Evolutionary conservation across 148 eudicot species (phyloP).

Genomic region (Drosera capensis): DNA sequence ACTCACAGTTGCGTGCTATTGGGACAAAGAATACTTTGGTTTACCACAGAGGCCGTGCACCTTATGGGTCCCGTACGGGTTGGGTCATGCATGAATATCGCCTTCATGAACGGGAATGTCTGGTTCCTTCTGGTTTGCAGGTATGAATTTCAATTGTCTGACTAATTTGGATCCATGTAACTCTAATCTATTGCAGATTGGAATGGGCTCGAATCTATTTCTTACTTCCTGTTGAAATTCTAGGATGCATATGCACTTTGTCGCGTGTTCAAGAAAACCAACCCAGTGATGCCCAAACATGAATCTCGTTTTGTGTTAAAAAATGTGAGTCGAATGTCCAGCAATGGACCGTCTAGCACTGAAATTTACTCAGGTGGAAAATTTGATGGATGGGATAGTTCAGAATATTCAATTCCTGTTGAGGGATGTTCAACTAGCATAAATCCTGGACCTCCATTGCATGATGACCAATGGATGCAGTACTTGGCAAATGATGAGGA

Average conservation of each 20-base stretch:
- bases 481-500: not conserved
- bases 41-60: constrained; percentile 55
- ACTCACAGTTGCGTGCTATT: constrained; percentile 31
- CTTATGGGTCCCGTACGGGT: constrained; percentile 39
- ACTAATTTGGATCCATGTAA: too few species aligned
- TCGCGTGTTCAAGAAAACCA: constrained; percentile 69
- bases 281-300: constrained; percentile 24
- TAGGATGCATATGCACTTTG: constrained; percentile 85
- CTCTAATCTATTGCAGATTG: too few species aligned
- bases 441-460: constrained; percentile 2
- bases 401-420: constrained; percentile 21
- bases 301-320: constrained; percentile 18
- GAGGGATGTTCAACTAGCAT: constrained; percentile 17
- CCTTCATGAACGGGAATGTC: constrained; percentile 44
- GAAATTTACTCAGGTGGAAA: constrained; percentile 40
- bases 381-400: constrained; percentile 33
- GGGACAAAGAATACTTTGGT: constrained; percentile 66
- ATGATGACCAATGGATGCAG: constrained; percentile 1
- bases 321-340: constrained; percentile 19
- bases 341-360: constrained; percentile 41
- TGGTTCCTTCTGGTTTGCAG: constrained; percentile 21
- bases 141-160: too few species aligned
- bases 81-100: constrained; percentile 65
- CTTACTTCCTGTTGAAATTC: not conserved
- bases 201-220: too few species aligned